Evolutionary conservation across 2,329 filamentous ascomycete genomes (phyloP).

Genomic region (Colletotrichum costaricense): DNA sequence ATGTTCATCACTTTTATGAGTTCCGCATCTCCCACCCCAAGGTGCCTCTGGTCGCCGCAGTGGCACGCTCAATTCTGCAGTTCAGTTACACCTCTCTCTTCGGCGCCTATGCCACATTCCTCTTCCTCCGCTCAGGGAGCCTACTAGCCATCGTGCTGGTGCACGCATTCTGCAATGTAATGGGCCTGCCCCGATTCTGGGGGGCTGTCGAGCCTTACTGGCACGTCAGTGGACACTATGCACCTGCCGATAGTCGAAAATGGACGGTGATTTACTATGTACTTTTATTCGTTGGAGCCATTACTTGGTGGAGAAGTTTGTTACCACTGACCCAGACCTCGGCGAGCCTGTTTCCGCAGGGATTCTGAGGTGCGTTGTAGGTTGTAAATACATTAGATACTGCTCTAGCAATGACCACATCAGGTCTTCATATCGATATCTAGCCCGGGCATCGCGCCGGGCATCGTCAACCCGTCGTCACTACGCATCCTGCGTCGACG

Average conservation of each 20-base stretch:
- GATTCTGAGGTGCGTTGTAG: background rate
- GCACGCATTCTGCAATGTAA: constrained; percentile 92
- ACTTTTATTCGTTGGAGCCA: constrained; percentile 77
- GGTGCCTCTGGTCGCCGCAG: constrained; percentile 69
- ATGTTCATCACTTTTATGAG: constrained; percentile 96
- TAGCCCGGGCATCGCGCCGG: constrained; percentile 57
- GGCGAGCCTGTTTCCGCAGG: constrained; percentile 54
- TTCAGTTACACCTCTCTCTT: constrained; percentile 93
- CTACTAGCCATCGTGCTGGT: constrained; percentile 79
- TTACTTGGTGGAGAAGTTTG: constrained; percentile 77
- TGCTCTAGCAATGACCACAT: background rate
- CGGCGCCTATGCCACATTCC: constrained; percentile 90
- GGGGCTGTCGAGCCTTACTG: constrained; percentile 74
- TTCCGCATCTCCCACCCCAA: constrained; percentile 84
- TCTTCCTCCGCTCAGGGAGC: constrained; percentile 88
- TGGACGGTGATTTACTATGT: constrained; percentile 87
- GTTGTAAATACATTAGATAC: background rate
- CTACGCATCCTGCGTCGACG: constrained; percentile 51
- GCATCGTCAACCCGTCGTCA: constrained; percentile 57
- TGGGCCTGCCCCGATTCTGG: constrained; percentile 89
- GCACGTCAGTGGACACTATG: constrained; percentile 39
- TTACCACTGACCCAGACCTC: constrained; percentile 77
- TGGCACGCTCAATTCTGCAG: constrained; percentile 83
- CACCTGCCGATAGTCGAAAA: constrained; percentile 32
- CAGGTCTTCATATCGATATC: constrained; percentile 43